These are phyloP conservation scores for Alternaria panax DNA, from an alignment of 2,329 filamentous ascomycete species.

Conservation along the genomic window DNA sequence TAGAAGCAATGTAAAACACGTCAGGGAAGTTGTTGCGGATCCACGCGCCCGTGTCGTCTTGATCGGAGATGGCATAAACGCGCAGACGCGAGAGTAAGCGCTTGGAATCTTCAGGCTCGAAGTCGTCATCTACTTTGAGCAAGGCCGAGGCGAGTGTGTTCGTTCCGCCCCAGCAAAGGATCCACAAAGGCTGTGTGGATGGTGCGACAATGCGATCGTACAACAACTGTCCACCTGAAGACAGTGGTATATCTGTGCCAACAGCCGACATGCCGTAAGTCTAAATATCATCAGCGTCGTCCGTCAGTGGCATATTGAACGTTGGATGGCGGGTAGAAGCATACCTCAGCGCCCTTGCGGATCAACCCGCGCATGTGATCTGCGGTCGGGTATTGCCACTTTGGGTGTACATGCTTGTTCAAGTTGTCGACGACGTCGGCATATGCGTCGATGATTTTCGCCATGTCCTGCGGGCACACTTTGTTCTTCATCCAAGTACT, in stretches of 20 bases:
- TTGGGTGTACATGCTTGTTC: conserved; percentile 56
- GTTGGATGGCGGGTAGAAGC: background rate
- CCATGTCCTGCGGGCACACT: conserved; percentile 45
- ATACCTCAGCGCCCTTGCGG: conserved; percentile 43
- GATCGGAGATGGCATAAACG: conserved; percentile 63
- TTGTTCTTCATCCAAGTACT: conserved; percentile 52
- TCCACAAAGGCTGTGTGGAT: conserved; percentile 57
- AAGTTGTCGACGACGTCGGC: conserved; percentile 54
- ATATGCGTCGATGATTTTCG: conserved; percentile 47
- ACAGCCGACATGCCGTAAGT: conserved; percentile 52
- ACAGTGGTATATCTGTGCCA: conserved; percentile 44
- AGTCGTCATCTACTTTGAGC: conserved; percentile 47
- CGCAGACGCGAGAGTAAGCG: conserved; percentile 44
- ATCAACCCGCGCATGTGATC: conserved; percentile 35
- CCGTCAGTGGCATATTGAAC: background rate
- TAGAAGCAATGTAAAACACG: conserved; percentile 63
- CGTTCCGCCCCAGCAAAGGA: conserved; percentile 62
- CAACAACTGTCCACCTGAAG: conserved; percentile 56
- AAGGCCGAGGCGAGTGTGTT: conserved; percentile 62
- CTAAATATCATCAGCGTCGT: conserved; percentile 16
- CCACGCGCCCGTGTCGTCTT: conserved; percentile 66
- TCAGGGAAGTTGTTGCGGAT: conserved; percentile 62
- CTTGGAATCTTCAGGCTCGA: conserved; percentile 43
- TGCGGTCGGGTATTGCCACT: conserved; percentile 41
- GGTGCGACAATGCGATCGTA: conserved; percentile 51